Evolutionary conservation across 345 rosid species (phyloP), one percentile per base, ranked within the genome.

Genomic region (Cardamine chenopodiifolia): DNA sequence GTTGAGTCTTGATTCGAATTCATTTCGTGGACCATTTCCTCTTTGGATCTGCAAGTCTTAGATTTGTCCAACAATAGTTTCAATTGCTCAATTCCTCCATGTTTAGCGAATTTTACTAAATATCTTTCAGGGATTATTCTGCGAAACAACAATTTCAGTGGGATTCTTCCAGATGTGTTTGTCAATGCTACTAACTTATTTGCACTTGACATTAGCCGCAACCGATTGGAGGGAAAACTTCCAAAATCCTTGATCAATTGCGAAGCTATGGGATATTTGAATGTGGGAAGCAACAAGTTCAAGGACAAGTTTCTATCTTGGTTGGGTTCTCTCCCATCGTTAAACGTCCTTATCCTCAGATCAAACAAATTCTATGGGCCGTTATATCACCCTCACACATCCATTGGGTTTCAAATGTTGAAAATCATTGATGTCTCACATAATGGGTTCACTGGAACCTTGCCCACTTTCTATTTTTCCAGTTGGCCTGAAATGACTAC

Each of bases 41-140:
- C 1, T 12, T 0, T 83, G 85, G 11, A 17, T 82, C 3, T 85
- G 87, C 83, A 73, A 11, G 7, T 78, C 22, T 81, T 87, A 19
- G 82, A 83, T 39, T 5, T 83, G 25, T 87, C 91, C 1, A 23
- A 53, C 47, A 87, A 87, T 65, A 39, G 4, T 4, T 70, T 87
- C 66, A 53, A 0, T n/a, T n/a, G n/a, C n/a, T n/a, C n/a, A n/a
- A n/a, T n/a, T n/a, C n/a, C n/a, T n/a, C n/a, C n/a, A n/a, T n/a
- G n/a, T n/a, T n/a, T n/a, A n/a, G n/a, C n/a, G n/a, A n/a, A n/a
- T n/a, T n/a, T n/a, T n/a, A 25, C n/a, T 53, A 6, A 2, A 26
- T 1, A 1, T 1, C 14, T 15, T 31, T 0, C 0, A 17, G 17
- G 13, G 6, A 28, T 81, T 7, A 7, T 17, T n/a, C 48, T 75